A percentile compares a stretch with the other conserved stretches of the same genome.
These are phyloP conservation scores for Hyaloperonospora brassicae DNA, from an alignment of 352 stramenopile genomes.

Conservation along the genomic window DNA sequence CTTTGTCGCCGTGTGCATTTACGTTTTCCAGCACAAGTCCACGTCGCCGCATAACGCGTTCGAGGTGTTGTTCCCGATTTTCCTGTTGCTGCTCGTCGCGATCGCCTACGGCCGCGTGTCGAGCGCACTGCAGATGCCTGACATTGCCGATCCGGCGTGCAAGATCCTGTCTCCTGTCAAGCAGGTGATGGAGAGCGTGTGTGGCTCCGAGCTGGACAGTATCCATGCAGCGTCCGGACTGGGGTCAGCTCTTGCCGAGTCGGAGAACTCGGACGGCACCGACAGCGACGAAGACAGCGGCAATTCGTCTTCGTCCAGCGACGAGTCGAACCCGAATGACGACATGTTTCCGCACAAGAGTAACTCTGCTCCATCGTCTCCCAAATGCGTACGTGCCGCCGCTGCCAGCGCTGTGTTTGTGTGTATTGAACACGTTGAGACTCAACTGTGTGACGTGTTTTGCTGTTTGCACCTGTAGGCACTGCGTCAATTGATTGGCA, in stretches of 20 bases:
- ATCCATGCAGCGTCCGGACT: conserved; percentile 36
- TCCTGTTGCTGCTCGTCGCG: conserved; percentile 51
- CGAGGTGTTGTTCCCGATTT: conserved; percentile 55
- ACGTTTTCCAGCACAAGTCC: conserved; percentile 37
- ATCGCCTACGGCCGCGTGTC: conserved; percentile 73
- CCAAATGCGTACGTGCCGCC: conserved; percentile 21
- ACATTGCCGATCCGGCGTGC: conserved; percentile 35
- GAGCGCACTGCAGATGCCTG: conserved; percentile 53
- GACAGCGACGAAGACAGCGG: conserved; percentile 72
- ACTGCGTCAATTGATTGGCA: conserved; percentile 10
- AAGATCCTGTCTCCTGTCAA: conserved; percentile 59
- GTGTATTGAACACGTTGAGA: background rate
- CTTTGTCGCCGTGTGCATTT: conserved; percentile 34
- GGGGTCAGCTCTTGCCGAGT: conserved; percentile 54
- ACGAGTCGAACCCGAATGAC: conserved; percentile 39
- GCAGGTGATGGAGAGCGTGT: conserved; percentile 12
- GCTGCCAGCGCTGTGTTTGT: background rate
- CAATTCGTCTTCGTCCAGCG: conserved; percentile 67
- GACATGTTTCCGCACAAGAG: conserved; percentile 33
- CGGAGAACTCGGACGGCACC: conserved; percentile 67
- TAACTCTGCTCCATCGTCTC: conserved; percentile 19
- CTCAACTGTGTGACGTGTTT: conserved; percentile 7
- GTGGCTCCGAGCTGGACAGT: conserved; percentile 16
- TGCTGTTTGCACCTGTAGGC: conserved; percentile 6
- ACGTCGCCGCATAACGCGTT: conserved; percentile 56